These are phyloP conservation scores for Acacia confusa DNA, from an alignment of 306 rosid genomes.

Conservation along the genomic window DNA sequence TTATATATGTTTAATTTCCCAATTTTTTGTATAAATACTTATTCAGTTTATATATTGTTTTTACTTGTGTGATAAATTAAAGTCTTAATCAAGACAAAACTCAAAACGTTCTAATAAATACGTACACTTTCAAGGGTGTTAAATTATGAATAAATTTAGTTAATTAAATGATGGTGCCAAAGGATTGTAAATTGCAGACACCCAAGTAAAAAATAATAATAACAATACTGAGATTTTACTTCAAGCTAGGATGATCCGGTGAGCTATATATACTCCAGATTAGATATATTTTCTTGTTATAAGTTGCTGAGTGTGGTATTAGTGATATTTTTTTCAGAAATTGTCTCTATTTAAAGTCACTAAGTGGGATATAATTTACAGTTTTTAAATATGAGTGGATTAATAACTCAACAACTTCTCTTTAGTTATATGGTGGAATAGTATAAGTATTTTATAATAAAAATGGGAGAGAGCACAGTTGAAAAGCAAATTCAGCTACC, in stretches of 20 bases:
- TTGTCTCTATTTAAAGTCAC: too few species aligned
- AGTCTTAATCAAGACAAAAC: too few species aligned
- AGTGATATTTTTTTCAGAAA: neutral
- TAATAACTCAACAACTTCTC: neutral
- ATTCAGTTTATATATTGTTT: too few species aligned
- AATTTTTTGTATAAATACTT: too few species aligned
- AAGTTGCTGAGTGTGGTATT: neutral
- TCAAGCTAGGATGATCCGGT: too few species aligned
- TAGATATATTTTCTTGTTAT: neutral
- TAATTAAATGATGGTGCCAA: neutral
- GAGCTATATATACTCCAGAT: too few species aligned
- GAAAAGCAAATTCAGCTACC: neutral
- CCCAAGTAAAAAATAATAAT: neutral
- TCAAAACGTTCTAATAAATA: too few species aligned
- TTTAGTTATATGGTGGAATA: neutral
- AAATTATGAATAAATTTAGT: too few species aligned
- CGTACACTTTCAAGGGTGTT: neutral
- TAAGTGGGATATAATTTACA: neutral
- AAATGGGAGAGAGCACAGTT: neutral
- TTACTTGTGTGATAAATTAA: too few species aligned
- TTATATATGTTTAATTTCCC: too few species aligned
- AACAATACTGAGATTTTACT: neutral
- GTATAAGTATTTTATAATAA: neutral
- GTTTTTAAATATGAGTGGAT: neutral
- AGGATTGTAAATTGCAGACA: neutral